These are phyloP conservation scores for Triadica sebifera DNA, from an alignment of 345 rosid genomes.

Conservation along the genomic window DNA sequence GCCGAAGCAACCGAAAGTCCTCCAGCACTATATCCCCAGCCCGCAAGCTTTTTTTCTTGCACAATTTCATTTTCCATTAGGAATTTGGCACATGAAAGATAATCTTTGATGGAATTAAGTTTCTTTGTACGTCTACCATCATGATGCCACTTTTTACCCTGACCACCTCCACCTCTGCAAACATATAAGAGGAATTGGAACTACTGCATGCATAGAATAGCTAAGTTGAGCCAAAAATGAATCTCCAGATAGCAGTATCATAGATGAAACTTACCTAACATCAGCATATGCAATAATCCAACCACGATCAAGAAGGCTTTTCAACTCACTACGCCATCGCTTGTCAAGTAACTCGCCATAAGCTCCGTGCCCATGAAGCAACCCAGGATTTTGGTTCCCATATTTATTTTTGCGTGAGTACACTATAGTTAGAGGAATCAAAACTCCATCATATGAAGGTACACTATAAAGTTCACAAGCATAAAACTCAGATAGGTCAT, in stretches of 20 bases:
- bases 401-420: conserved; percentile 54
- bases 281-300: conserved; percentile 96
- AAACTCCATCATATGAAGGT: conserved; percentile 66
- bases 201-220: neutral
- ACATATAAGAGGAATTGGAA: conserved; percentile 13
- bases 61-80: conserved; percentile 64
- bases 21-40: conserved; percentile 93
- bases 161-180: conserved; percentile 89
- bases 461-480: conserved; percentile 68
- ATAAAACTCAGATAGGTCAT: conserved; percentile 88
- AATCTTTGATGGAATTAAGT: conserved; percentile 72
- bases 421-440: conserved; percentile 74
- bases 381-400: conserved; percentile 54
- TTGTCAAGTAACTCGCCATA: conserved; percentile 89
- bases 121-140: conserved; percentile 68
- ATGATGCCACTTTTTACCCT: conserved; percentile 81
- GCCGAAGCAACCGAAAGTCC: conserved; percentile 94
- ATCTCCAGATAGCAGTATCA: neutral
- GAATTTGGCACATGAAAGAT: conserved; percentile 70
- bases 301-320: conserved; percentile 97
- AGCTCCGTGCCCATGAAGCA: conserved; percentile 96
- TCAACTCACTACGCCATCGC: conserved; percentile 85
- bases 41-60: conserved; percentile 70
- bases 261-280: conserved; percentile 61
- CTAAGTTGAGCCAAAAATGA: conserved; percentile 3